Evolutionary conservation across 2,329 filamentous ascomycete species (phyloP), one percentile per base, ranked within the genome.

Genomic region (Ophiognomonia clavigignenti-juglandacearum): DNA sequence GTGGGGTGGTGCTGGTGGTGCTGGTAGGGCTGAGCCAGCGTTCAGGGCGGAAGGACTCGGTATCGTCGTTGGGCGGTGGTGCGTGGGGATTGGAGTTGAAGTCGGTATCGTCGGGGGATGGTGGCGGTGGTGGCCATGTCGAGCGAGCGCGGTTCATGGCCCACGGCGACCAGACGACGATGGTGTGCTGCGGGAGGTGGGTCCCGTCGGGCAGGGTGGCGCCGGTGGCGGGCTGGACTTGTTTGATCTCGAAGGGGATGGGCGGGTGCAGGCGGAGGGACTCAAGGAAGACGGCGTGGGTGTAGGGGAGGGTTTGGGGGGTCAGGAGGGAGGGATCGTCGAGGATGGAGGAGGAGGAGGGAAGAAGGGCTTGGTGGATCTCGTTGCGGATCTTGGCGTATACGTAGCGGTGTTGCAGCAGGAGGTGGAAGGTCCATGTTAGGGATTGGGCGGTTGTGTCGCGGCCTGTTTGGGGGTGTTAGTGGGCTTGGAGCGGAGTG

Each of bases 391-490:
- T 64, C 47, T 61, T 66, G 22, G 61, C 54, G 2, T 66, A 54
- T 2, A 67, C 67, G 3, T 57, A 52, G 0, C 69, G 71, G 51
- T 82, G 65, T 29, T 69, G 68, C 64, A 82, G 75, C 11, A 85
- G 65, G 2, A 80, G 66, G 59, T 84, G 82, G 34, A 83, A 71
- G 1, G 75, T 73, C 82, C 82, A 85, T 0, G 81, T 83, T 10
- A 85, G 62, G 2, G 77, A 77, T 55, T 85, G 81, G 0, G 80
- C 81, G 6, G 80, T 81, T 0, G 82, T 85, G 57, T 85, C 82
- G 47, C 80, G 69, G 14, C 80, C 73, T n/a, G n/a, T n/a, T 69
- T 24, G 7, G 6, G 4, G 24, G n/a, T n/a, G n/a, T n/a, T n/a
- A n/a, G 24, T 3, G 1, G 31, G 16, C n/a, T 14, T 18, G 20